phyloP scores from a whole-genome alignment of 2,329 filamentous ascomycete species.

The Penicillium digitatum region DNA sequence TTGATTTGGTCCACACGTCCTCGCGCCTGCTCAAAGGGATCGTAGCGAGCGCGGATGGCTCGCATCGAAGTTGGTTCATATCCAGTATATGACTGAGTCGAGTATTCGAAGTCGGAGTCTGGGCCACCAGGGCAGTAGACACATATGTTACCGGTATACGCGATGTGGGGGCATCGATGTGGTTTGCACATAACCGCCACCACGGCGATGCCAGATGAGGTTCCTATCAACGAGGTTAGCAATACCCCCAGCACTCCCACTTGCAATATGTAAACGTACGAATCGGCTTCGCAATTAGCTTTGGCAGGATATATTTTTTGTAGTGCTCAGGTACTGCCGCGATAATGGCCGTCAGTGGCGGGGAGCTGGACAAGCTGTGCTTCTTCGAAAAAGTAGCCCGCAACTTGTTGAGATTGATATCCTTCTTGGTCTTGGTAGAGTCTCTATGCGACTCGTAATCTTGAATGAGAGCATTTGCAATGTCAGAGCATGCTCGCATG shows the following conservation, averaged over 20 bases:
- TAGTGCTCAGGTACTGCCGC: conserved; percentile 98
- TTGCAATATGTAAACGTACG: conserved; percentile 49
- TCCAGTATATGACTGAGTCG: conserved; percentile 96
- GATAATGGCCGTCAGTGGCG: conserved; percentile 93
- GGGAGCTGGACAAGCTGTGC: conserved; percentile 80
- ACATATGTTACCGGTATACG: conserved; percentile 97
- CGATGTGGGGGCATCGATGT: conserved; percentile 93
- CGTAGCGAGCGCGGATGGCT: conserved; percentile 92
- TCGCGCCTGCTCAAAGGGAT: conserved; percentile 94
- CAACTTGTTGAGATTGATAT: conserved; percentile 88
- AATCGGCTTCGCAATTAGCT: conserved; percentile 95
- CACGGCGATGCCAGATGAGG: conserved; percentile 93
- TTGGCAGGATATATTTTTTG: conserved; percentile 97
- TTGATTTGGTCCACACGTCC: conserved; percentile 96
- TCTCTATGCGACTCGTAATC: conserved; percentile 82
- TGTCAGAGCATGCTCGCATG: conserved; percentile 89
- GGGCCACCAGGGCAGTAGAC: conserved; percentile 97
- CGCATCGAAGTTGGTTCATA: conserved; percentile 99
- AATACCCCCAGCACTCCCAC: not conserved
- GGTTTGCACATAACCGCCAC: conserved; percentile 99
- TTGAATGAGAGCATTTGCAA: conserved; percentile 88
- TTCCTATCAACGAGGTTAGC: conserved; percentile 54
- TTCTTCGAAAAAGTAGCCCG: conserved; percentile 88
- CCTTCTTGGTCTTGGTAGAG: conserved; percentile 67
- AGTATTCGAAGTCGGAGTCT: conserved; percentile 98